A percentile compares a stretch with the other conserved stretches of the same genome.
Evolutionary conservation across 2,329 filamentous ascomycete genomes (phyloP).

Genomic region (Zelopaecilomyces penicillatus): DNA sequence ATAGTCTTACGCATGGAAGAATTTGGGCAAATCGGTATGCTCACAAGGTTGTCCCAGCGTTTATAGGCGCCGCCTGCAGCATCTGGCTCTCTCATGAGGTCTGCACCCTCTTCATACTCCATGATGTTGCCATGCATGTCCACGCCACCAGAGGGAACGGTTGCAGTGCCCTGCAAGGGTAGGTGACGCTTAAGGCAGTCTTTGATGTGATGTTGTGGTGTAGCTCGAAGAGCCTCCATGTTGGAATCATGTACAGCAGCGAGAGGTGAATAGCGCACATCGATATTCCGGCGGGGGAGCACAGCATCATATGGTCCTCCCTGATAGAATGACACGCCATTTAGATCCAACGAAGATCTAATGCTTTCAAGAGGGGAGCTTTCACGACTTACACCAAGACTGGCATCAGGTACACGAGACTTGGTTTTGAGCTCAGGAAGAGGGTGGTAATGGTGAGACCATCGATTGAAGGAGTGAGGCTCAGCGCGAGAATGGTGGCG

Average conservation of each 20-base stretch:
- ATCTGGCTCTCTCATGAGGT: constrained; percentile 69
- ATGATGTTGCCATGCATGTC: constrained; percentile 65
- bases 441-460: too few species aligned
- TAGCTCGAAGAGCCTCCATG: constrained; percentile 69
- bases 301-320: constrained; percentile 86
- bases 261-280: constrained; percentile 57
- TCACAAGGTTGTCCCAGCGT: constrained; percentile 64
- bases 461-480: too few species aligned
- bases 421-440: too few species aligned
- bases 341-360: constrained; percentile 40
- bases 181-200: constrained; percentile 67
- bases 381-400: too few species aligned
- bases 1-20: not conserved
- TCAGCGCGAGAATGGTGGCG: too few species aligned
- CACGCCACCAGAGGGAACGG: constrained; percentile 61
- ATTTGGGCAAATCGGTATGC: constrained; percentile 23
- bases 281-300: constrained; percentile 61
- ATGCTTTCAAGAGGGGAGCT: too few species aligned
- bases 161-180: constrained; percentile 72
- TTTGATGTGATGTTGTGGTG: constrained; percentile 65
- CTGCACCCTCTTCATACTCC: constrained; percentile 76
- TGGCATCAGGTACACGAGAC: too few species aligned
- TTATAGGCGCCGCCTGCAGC: constrained; percentile 66
- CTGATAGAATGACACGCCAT: constrained; percentile 68
- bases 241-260: constrained; percentile 69